Base-by-base conservation (phyloP, 2,329 filamentous ascomycete genomes). In the Zasmidium cellare region DNA sequence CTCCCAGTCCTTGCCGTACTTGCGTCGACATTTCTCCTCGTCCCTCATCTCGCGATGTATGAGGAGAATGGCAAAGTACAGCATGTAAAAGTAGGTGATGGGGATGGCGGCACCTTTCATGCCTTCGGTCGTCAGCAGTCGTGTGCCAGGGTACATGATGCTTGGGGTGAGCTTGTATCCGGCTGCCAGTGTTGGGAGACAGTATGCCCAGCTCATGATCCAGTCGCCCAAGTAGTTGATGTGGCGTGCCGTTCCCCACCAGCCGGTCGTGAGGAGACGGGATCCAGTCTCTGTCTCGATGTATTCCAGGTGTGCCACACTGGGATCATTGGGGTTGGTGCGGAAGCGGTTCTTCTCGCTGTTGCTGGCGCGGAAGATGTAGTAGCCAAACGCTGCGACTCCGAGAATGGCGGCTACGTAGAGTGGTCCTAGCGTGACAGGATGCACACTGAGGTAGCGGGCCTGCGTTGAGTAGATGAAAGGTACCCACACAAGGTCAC, bases 141-240 rank as follows among this genome's bases (percentile, higher is more conserved):
- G 84, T 12, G 84, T 82, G 35, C 76, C 75, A 53, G 75, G 77
- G 58, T 84, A 80, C 58, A 84, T 79, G 0, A 84, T 81, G 2
- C 83, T 79, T 18, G 87, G 79, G 46, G 82, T 76, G 51, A 96
- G 86, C 44, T 87, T 79, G 73, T 93, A 96, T 12, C 92, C 92
- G 0, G 92, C 89, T 59, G 96, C 74, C 0, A 90, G 90, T 0
- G 92, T 96, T 1, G 93, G 92, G 46, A 97, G 80, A 64, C 87
- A 91, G 76, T 94, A 97, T 0, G 91, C 86, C 91, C 91, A 97
- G 9, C 88, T 85, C 85, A 96, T 92, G 65, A 94, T 82, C 92
- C 92, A 97, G 77, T 97, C 93, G 53, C 92, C 93, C 1, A 96
- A 77, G 76, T 97, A 97, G 79, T 97, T 97, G 81, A 97, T 93